A percentile compares a stretch with the other conserved stretches of the same genome.
phyloP scores from a whole-genome alignment of 345 rosid genomes.

The Rhodomyrtus tomentosa region DNA sequence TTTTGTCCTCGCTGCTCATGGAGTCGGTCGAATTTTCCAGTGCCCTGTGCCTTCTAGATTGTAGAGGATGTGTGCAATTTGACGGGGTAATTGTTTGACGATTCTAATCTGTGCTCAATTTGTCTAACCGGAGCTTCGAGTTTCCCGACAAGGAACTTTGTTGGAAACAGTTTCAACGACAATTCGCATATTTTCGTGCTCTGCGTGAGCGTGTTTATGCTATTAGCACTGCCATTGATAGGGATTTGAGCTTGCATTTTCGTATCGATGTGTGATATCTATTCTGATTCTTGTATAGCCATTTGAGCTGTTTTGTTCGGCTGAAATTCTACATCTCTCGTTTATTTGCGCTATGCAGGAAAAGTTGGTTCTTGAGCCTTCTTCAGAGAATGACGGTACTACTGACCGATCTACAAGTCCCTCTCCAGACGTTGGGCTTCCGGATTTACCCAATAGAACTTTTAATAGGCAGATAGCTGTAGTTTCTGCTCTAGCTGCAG shows the following conservation, averaged over 20 bases:
- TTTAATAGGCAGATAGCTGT: constrained; percentile 44
- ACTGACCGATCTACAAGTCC: constrained; percentile 6
- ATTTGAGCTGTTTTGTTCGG: neutral
- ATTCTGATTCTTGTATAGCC: neutral
- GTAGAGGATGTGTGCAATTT: neutral
- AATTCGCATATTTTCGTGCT: neutral
- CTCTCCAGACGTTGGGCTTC: constrained; percentile 22
- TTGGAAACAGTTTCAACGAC: neutral
- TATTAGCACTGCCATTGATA: neutral
- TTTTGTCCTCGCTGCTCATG: neutral
- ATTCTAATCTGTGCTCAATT: neutral
- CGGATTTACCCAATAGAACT: constrained; percentile 53
- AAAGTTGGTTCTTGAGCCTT: constrained; percentile 21
- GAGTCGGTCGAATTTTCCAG: neutral
- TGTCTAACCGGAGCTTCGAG: neutral
- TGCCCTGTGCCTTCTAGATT: neutral
- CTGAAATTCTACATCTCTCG: neutral
- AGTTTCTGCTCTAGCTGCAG: constrained; percentile 37
- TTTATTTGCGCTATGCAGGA: constrained; percentile 26
- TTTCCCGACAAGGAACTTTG: neutral
- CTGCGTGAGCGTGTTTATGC: neutral
- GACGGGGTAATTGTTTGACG: neutral
- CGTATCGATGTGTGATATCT: neutral
- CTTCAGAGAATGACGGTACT: constrained; percentile 4
- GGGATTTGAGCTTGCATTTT: neutral